Base-by-base conservation (phyloP, 352 stramenopile species). In the Pythium sukuiense region DNA sequence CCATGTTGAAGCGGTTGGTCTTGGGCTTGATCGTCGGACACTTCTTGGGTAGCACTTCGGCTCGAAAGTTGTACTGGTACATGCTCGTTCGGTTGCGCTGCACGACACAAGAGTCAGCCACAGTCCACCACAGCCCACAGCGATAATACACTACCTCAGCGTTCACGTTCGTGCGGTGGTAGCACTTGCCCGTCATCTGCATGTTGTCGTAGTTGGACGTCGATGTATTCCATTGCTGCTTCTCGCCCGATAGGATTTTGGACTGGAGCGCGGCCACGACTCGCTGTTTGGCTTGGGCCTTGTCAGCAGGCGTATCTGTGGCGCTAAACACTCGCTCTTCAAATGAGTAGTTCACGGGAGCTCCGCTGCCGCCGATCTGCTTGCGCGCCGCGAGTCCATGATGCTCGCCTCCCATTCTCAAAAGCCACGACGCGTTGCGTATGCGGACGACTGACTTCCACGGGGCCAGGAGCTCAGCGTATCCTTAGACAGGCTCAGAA, bases 21-120 rank as follows among this genome's bases (percentile, higher is more conserved):
- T 87, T 91, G 7, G 84, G 75, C 50, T 90, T 85, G 56, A 84
- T 52, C 32, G 80, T 89, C 24, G 82, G 82, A 35, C 88, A 89
- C 55, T 95, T 95, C 52, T 80, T 84, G 8, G 88, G 88, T 12
- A 96, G 68, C 59, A 90, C 89, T 71, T 96, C 86, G 55, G 88
- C 88, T 14, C 88, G 83, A 43, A 84, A 92, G 67, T 94, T 95
- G 82, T 96, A 94, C 54, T 73, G 69, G 60, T 90, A 95, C 83
- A 96, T 90, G 70, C 90, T 80, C 20, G 71, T 71, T 29, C 82
- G 85, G 62, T 89, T 92, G 56, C 85, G 69, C 85, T 94, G 56
- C 2, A 63, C n/a, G 55, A 45, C 24, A 16, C 7, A 71, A 32
- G 2, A 35, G 12, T 59, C 35, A 59, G 54, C 11, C 3, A 8